A percentile compares a stretch with the other conserved stretches of the same genome.
Conservation (phyloP, 2,329 filamentous ascomycete genomes). For the Colletotrichum sp. region DNA sequence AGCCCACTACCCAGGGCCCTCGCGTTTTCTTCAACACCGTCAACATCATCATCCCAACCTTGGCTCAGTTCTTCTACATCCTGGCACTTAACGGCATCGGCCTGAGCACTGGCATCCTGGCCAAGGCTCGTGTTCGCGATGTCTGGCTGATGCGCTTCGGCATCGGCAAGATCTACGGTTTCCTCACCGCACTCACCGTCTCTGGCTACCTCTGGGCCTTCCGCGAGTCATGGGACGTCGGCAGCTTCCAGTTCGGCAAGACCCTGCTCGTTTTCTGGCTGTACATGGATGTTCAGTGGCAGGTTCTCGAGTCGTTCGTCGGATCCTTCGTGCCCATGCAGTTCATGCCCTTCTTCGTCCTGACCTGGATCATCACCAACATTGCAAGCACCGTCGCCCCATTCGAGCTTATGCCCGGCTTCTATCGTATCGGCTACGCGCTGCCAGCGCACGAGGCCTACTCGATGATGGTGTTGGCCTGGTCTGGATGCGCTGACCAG, state of each 20-base stretch:
- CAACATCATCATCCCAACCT: conserved; percentile 38
- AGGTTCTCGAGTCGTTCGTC: conserved; percentile 39
- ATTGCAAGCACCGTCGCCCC: conserved; percentile 40
- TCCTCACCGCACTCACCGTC: conserved; percentile 40
- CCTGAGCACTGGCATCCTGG: background rate
- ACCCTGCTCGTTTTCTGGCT: conserved; percentile 40
- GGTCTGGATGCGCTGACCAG: conserved; percentile 44
- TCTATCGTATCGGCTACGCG: conserved; percentile 42
- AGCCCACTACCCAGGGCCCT: conserved; percentile 36
- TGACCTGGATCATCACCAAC: conserved; percentile 47
- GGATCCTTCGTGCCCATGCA: conserved; percentile 33
- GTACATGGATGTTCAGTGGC: conserved; percentile 45
- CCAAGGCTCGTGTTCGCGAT: conserved; percentile 25
- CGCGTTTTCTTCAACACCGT: conserved; percentile 42
- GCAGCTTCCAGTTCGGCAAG: conserved; percentile 28
- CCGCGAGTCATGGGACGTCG: conserved; percentile 43
- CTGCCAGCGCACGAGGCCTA: conserved; percentile 40
- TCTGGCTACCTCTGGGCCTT: conserved; percentile 50
- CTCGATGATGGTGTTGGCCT: conserved; percentile 42
- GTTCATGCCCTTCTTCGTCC: conserved; percentile 44
- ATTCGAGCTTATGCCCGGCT: conserved; percentile 39
- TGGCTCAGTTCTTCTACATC: conserved; percentile 35
- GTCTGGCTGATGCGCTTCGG: conserved; percentile 28
- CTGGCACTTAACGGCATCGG: conserved; percentile 12
- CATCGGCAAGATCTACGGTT: conserved; percentile 34